Evolutionary conservation across 2,329 filamentous ascomycete genomes (phyloP).

Genomic region (Hymenoscyphus repandus): DNA sequence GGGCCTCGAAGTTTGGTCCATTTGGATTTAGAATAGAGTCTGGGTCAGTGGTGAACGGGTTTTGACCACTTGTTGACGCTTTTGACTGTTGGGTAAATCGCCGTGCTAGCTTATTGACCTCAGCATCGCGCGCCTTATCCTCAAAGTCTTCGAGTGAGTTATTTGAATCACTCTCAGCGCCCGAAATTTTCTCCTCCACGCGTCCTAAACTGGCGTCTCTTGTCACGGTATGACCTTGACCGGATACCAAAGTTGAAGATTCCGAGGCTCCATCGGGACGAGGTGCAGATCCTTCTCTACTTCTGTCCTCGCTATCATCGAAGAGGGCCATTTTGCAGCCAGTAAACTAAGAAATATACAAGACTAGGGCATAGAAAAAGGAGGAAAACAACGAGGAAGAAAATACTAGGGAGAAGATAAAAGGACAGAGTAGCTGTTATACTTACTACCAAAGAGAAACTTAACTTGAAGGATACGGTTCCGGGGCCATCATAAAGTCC

Average conservation of each 20-base stretch:
- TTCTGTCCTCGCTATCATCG: neutral
- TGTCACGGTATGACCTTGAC: neutral
- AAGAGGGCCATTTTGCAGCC: no score
- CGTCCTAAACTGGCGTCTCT: neutral
- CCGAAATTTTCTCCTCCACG: neutral
- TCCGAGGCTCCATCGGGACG: neutral
- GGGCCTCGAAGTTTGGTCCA: conserved; percentile 46
- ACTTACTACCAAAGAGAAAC: no score
- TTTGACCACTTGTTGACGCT: neutral
- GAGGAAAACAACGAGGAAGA: no score
- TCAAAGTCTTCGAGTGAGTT: no score
- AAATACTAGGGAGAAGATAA: no score
- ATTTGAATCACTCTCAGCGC: neutral
- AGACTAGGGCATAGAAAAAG: no score
- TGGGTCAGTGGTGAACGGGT: conserved; percentile 1
- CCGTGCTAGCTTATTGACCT: no score
- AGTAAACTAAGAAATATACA: no score
- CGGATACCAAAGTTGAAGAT: neutral
- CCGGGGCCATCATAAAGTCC: neutral
- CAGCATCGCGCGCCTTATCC: no score
- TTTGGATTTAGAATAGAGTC: conserved; percentile 39
- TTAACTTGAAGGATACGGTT: neutral
- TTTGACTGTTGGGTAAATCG: no score
- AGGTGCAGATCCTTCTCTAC: neutral
- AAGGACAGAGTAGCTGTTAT: no score